Evolutionary conservation across 192 early-diverging fungal genomes (phyloP).

Genomic region (Blastocladiella britannica): DNA sequence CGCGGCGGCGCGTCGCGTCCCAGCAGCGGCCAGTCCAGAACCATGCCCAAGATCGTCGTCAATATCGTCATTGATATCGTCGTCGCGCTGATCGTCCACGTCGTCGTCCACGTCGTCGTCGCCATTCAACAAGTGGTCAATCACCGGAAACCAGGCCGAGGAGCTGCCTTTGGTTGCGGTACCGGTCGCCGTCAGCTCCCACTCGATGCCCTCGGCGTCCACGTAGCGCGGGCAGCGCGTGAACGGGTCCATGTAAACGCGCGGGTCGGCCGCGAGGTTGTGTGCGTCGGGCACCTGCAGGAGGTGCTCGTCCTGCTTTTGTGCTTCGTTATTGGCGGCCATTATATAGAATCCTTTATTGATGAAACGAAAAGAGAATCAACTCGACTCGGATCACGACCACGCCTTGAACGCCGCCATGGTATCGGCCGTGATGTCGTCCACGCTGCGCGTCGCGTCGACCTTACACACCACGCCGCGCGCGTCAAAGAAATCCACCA

Average conservation of each 20-base stretch:
- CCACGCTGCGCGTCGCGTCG: background rate
- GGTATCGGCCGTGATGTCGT: background rate
- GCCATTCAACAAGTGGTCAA: too few relatives aligned
- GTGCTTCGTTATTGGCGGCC: too few relatives aligned
- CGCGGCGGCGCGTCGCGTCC: too few relatives aligned
- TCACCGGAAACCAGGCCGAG: background rate
- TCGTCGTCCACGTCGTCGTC: too few relatives aligned
- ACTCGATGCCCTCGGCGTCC: background rate
- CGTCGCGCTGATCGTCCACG: background rate
- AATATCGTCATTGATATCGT: background rate
- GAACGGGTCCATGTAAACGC: background rate
- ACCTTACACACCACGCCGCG: background rate
- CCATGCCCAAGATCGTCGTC: background rate
- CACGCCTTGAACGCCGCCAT: background rate
- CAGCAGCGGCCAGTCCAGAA: background rate
- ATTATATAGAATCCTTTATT: too few relatives aligned
- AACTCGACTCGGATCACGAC: too few relatives aligned
- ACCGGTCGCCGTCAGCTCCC: background rate
- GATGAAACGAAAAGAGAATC: too few relatives aligned
- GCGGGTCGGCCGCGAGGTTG: background rate
- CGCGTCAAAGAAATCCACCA: conserved; percentile 4
- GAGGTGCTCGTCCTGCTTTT: too few relatives aligned
- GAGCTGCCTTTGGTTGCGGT: too few relatives aligned
- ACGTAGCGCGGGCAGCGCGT: background rate
- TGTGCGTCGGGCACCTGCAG: background rate